Evolutionary conservation across 1,284 basidiomycete genomes (phyloP), one percentile per base, ranked within the genome.

Genomic region (Boletus hoseneyae): DNA sequence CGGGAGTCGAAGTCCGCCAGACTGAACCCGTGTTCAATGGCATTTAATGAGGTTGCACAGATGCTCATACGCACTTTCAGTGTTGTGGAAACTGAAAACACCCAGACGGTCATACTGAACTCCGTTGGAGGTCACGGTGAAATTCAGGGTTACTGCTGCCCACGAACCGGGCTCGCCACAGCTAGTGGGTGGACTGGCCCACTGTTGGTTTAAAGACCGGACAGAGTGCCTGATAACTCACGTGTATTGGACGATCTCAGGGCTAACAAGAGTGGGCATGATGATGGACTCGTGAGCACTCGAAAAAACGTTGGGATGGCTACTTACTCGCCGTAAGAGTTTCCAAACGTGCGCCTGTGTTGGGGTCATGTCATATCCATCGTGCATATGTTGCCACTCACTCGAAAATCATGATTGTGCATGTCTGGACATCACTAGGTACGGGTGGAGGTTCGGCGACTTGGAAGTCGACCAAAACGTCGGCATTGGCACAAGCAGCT

Each of bases 1-100:
- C 87, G 0, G 87, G 83, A 13, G 87, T 90, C 0, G 86, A 88
- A 18, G 85, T 89, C 33, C 87, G 75, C 87, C 87, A 89, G 45
- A 90, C 85, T 73, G 42, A 36, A 34, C 38, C 12, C 16, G 32
- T n/a, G 50, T 37, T 47, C 16, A 48, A 53, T 27, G 19, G 41
- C 11, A 43, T 18, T n/a, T 6, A 15, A 42, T 15, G 0, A 32
- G 18, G 15, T 27, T 13, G 19, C 23, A 33, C 19, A 37, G 13
- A 43, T 5, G 1, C 3, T 18, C n/a, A 7, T 16, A 67, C 79
- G 54, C 57, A 85, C 86, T 87, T 65, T 89, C 87, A 7, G 85
- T 82, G 57, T 87, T 82, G 27, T 86, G 80, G 61, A 88, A 84
- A 3, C 83, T 86, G 57, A 90, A 85, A 15, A 82, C 77, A 3